phyloP scores from a whole-genome alignment of 495 filamentous ascomycete species.

The Aspergillus cavernicola region DNA sequence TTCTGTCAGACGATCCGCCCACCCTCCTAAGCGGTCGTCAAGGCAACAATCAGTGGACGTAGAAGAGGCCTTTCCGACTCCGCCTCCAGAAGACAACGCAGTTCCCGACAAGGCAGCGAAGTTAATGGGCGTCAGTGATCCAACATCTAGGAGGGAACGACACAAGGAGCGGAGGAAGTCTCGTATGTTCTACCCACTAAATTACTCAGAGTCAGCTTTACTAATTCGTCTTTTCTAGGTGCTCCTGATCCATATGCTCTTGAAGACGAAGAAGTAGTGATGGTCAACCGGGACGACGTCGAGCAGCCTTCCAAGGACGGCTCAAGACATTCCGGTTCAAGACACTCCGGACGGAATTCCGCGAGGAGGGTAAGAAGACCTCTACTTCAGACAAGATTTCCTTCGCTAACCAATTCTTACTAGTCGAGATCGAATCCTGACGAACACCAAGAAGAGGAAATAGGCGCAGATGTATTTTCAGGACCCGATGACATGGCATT shows the following conservation, averaged over 20 bases:
- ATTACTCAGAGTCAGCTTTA: background rate
- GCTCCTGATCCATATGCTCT: conserved; percentile 56
- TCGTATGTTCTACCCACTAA: conserved; percentile 25
- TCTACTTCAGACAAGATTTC: background rate
- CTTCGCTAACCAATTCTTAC: background rate
- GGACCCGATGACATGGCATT: conserved; percentile 64
- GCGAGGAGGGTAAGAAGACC: conserved; percentile 33
- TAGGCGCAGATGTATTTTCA: conserved; percentile 34
- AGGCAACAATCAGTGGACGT: conserved; percentile 50
- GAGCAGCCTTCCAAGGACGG: conserved; percentile 40
- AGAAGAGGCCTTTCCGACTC: conserved; percentile 47
- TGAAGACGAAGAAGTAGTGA: conserved; percentile 56
- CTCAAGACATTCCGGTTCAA: conserved; percentile 25
- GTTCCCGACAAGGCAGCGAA: conserved; percentile 56
- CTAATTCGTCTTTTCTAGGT: conserved; percentile 20
- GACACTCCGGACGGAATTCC: conserved; percentile 34
- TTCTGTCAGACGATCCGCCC: conserved; percentile 39
- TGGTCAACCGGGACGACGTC: conserved; percentile 47
- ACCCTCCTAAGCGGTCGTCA: conserved; percentile 39
- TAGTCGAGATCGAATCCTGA: conserved; percentile 29
- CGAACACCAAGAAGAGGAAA: conserved; percentile 40
- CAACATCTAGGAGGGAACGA: conserved; percentile 34
- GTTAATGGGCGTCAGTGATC: conserved; percentile 50
- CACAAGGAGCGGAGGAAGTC: conserved; percentile 35
- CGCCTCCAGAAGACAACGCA: conserved; percentile 50